These are phyloP conservation scores for Arctium lappa DNA, from an alignment of 129 eudicot genomes.

Conservation along the genomic window DNA sequence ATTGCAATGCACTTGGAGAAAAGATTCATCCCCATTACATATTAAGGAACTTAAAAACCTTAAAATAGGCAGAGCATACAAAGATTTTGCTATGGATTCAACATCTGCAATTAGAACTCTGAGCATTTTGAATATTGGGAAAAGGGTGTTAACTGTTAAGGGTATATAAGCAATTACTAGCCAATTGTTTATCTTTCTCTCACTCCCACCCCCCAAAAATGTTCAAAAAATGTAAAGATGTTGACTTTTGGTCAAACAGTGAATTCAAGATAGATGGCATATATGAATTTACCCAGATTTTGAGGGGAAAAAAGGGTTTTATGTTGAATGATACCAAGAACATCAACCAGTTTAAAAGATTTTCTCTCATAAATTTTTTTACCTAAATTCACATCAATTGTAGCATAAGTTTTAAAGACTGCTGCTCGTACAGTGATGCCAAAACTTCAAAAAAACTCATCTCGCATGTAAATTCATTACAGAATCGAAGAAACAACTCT, in stretches of 20 bases:
- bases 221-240: neutral
- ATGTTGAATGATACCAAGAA: neutral
- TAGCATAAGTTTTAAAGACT: neutral
- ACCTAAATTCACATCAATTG: neutral
- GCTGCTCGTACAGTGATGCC: neutral
- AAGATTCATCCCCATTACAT: neutral
- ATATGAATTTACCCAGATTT: neutral
- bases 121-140: neutral
- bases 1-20: neutral
- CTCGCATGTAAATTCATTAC: slow-evolving; percentile 1
- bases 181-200: neutral
- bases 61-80: neutral
- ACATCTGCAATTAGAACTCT: neutral
- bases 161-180: neutral
- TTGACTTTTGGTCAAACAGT: slow-evolving; percentile 27
- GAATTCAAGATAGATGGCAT: slow-evolving; percentile 5
- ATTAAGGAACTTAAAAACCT: neutral
- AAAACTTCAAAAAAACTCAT: neutral
- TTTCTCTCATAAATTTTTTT: neutral
- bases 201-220: neutral
- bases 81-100: neutral
- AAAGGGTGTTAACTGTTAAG: neutral
- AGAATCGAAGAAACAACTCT: slow-evolving; percentile 1
- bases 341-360: neutral
- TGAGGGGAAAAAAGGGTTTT: neutral